phyloP scores from a whole-genome alignment of 2,329 filamentous ascomycete species.

The Pseudogymnoascus destructans region DNA sequence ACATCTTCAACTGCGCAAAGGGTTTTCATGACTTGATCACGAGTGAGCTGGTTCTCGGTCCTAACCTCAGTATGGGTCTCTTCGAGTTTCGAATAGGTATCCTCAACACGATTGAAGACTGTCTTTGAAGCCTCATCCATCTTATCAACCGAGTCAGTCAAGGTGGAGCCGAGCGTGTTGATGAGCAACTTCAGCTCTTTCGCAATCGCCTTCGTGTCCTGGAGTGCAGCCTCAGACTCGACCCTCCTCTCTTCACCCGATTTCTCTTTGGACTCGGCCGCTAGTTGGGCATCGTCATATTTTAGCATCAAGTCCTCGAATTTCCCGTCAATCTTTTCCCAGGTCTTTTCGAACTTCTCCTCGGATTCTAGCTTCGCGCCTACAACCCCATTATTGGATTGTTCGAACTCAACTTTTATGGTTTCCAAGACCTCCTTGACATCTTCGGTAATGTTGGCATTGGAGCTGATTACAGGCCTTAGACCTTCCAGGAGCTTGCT shows the following conservation, averaged over 20 bases:
- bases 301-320: slow-evolving; percentile 70
- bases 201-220: slow-evolving; percentile 62
- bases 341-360: slow-evolving; percentile 54
- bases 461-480: slow-evolving; percentile 47
- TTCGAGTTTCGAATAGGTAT: slow-evolving; percentile 62
- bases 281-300: slow-evolving; percentile 71
- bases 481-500: slow-evolving; percentile 57
- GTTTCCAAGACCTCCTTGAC: slow-evolving; percentile 60
- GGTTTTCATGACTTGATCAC: slow-evolving; percentile 66
- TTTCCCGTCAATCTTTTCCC: slow-evolving; percentile 50
- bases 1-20: slow-evolving; percentile 60
- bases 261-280: slow-evolving; percentile 60
- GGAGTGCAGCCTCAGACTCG: slow-evolving; percentile 60
- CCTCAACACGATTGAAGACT: slow-evolving; percentile 70
- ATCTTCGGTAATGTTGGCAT: slow-evolving; percentile 44
- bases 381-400: slow-evolving; percentile 66
- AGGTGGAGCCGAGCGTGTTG: slow-evolving; percentile 67
- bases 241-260: slow-evolving; percentile 60
- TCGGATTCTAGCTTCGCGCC: slow-evolving; percentile 73
- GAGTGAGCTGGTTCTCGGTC: slow-evolving; percentile 68
- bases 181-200: slow-evolving; percentile 81
- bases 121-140: slow-evolving; percentile 79
- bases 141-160: slow-evolving; percentile 74
- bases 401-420: slow-evolving; percentile 78
- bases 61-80: slow-evolving; percentile 62